Conservation (phyloP, 139 green algal genomes). For the Picochlorum sp. region DNA sequence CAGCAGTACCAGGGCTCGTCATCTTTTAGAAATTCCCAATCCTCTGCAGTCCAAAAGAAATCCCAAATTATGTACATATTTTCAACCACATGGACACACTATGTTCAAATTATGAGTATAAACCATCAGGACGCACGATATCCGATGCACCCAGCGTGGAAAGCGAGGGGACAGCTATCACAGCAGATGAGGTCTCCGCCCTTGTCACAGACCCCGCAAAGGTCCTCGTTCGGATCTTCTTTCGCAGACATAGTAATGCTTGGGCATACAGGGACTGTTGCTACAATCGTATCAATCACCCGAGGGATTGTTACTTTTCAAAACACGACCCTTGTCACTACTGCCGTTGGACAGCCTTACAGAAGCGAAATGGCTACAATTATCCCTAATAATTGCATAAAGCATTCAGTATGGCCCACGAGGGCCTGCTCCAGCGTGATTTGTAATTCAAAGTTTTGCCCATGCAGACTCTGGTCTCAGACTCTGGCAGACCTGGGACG, state of each 20-base stretch:
- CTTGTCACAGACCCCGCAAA: not conserved
- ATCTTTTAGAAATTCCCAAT: not conserved
- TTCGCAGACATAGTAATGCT: not conserved
- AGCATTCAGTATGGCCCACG: no score
- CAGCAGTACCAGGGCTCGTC: slow-evolving; percentile 1
- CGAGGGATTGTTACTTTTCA: no score
- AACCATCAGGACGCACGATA: not conserved
- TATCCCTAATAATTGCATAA: no score
- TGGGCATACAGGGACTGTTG: no score
- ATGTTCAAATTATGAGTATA: not conserved
- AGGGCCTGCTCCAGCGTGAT: no score
- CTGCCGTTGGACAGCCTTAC: no score
- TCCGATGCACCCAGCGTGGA: not conserved
- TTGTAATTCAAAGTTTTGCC: no score
- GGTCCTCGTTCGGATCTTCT: not conserved
- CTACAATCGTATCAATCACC: no score
- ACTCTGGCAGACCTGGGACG: no score
- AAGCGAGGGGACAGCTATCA: not conserved
- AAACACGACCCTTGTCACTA: no score
- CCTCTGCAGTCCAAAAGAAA: not conserved
- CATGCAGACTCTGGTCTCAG: no score
- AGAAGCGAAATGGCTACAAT: no score
- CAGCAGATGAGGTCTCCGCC: not conserved
- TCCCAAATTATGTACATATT: not conserved
- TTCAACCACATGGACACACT: not conserved